Evolutionary conservation across 106 monocot genomes (phyloP).

Genomic region (Ottelia alismoides): DNA sequence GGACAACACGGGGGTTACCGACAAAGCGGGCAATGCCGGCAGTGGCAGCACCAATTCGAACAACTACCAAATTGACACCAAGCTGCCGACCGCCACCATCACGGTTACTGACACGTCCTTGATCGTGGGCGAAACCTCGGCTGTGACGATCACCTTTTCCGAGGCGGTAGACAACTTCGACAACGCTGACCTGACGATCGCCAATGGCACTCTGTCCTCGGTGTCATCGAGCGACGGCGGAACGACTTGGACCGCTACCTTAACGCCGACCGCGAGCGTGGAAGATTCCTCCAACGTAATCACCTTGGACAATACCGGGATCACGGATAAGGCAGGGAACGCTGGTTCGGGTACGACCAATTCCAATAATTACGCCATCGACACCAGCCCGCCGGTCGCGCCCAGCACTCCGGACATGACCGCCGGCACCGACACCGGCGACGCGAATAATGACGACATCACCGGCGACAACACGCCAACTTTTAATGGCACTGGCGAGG

Average conservation of each 20-base stretch:
- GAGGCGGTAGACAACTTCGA: no score
- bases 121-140: background rate
- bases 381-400: background rate
- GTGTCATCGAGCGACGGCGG: no score
- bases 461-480: background rate
- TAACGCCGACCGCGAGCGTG: background rate
- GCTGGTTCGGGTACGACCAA: no score
- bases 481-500: background rate
- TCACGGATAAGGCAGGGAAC: background rate
- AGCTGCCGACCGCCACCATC: background rate
- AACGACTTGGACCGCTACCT: no score
- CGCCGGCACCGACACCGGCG: background rate
- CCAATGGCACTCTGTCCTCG: background rate
- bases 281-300: background rate
- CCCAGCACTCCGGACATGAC: background rate
- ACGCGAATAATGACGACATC: background rate
- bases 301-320: background rate
- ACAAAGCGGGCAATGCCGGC: no score
- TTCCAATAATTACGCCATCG: no score
- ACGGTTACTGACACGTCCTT: background rate
- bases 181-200: background rate
- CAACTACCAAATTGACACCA: background rate
- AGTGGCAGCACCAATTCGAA: no score
- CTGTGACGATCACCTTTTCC: no score
- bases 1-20: no score